Base-by-base conservation (phyloP, 1,284 basidiomycete genomes). In the Leccinum fallax region DNA sequence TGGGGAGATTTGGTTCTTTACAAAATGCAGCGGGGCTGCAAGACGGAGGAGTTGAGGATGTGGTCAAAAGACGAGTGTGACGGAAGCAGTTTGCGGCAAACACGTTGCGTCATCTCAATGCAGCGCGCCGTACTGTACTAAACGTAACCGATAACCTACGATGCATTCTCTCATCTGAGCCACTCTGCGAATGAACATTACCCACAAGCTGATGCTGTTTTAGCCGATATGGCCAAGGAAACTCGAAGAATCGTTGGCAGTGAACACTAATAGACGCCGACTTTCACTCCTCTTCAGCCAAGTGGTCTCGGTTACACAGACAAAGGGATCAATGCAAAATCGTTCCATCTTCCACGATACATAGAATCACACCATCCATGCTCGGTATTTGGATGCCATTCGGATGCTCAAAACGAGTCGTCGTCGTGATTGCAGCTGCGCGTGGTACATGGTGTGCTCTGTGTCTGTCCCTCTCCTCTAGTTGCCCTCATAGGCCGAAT, bases 371-470 rank as follows among this genome's bases (percentile, higher is more conserved):
- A 59, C 15, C 1, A 36, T 16, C 36, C 24, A 38, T 19, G 26
- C 7, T 19, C 11, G 4, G 15, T n/a, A 11, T 9, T 51, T 1
- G 21, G 5, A 13, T 21, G 30, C n/a, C 6, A 52, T n/a, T 21
- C 11, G 32, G n/a, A 28, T 36, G n/a, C 4, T 55, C 38, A 55
- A 48, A n/a, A 24, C 28, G 4, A 52, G 24, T 51, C 43, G 32
- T 48, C 21, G 53, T 65, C 61, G 66, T 63, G 60, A 54, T 63
- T 65, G 74, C 62, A 71, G 70, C 55, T 64, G 64, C 40, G 57
- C 55, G 52, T 71, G 61, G 48, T 73, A 76, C 73, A 76, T 61
- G 61, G 52, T 62, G 57, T 30, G 57, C 48, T 51, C 58, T 57
- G 62, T 57, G 49, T 61, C 64, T 64, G 59, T 54, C 60, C 69